Base-by-base conservation (phyloP, 352 stramenopile species). In the Phytopythium aichiense region DNA sequence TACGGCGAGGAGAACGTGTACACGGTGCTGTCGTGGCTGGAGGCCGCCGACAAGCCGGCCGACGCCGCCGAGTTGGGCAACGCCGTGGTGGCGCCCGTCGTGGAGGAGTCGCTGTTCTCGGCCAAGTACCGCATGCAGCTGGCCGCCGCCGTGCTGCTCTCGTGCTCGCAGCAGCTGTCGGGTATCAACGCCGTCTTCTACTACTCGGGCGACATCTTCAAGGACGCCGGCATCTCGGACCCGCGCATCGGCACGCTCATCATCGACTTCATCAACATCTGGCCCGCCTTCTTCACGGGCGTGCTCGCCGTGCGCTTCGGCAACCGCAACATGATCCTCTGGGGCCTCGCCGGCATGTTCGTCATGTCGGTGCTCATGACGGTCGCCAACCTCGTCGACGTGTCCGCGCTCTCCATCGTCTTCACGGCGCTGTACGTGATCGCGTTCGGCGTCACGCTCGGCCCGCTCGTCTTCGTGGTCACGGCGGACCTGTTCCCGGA, bases 401-500 rank as follows among this genome's bases (percentile, higher is more conserved):
- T 77, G 7, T 25, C 56, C 6, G 66, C 55, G 16, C 60, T 69
- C 1, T 61, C 61, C 20, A 67, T 74, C 48, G 58, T 76, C 4
- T 70, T 71, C 56, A 66, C 62, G 25, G 61, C 49, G 13, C 25
- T 64, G 42, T 49, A 49, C 42, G 42, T 49, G 42, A 49, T 49
- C 20, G 42, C 42, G 0, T 49, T 49, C 42, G 42, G 42, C 9
- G 42, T 49, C 4, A 49, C 42, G n/a, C 42, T 49, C 42, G 42
- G 42, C 20, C 42, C 81, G 3, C 65, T 91, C 8, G 72, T 76
- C 40, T 91, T 71, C 56, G 69, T 80, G 4, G 73, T 91, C 12
- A 69, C 63, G 1, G 65, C 75, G 0, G 77, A 81, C 22, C 58
- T 91, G 23, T 89, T 91, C 60, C 77, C 81, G 0, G 68, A 89